Conservation (phyloP, 495 filamentous ascomycete genomes). For the Neurospora tetraspora region DNA sequence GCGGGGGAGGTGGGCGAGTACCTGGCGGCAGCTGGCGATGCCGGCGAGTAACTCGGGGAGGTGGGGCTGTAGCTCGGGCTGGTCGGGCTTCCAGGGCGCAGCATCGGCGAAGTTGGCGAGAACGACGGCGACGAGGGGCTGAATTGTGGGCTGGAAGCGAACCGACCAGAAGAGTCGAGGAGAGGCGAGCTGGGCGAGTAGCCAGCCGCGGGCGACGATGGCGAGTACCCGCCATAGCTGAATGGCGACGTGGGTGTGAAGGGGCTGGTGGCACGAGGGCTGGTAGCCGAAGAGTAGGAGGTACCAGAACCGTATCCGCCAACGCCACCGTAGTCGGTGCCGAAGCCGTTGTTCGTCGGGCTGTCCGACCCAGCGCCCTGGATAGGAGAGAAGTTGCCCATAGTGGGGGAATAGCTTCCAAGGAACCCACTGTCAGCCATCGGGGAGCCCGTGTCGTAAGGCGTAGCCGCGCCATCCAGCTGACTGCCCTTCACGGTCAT, state of each 20-base stretch:
- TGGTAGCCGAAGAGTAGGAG: conserved; percentile 49
- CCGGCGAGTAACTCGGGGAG: conserved; percentile 75
- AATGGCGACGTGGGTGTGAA: conserved; percentile 65
- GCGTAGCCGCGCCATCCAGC: conserved; percentile 79
- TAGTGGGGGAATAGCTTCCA: conserved; percentile 55
- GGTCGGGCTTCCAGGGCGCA: conserved; percentile 48
- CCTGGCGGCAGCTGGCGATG: conserved; percentile 48
- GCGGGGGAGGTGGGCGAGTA: conserved; percentile 52
- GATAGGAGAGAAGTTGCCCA: conserved; percentile 89
- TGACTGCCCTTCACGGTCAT: conserved; percentile 63
- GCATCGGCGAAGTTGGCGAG: conserved; percentile 68
- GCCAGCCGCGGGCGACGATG: conserved; percentile 51
- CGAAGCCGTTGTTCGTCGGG: conserved; percentile 54
- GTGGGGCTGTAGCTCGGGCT: conserved; percentile 73
- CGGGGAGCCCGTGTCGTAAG: conserved; percentile 87
- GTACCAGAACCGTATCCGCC: conserved; percentile 41
- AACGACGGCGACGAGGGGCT: conserved; percentile 71
- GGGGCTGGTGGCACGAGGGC: conserved; percentile 69
- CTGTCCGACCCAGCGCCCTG: conserved; percentile 62
- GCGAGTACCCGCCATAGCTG: conserved; percentile 59
- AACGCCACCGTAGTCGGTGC: conserved; percentile 35
- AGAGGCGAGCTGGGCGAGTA: conserved; percentile 66
- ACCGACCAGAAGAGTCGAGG: conserved; percentile 51
- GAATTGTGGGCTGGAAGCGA: conserved; percentile 61
- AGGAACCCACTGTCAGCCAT: conserved; percentile 62